Evolutionary conservation across 2,329 filamentous ascomycete species (phyloP).

Genomic region (Purpureocillium takamizusanense): DNA sequence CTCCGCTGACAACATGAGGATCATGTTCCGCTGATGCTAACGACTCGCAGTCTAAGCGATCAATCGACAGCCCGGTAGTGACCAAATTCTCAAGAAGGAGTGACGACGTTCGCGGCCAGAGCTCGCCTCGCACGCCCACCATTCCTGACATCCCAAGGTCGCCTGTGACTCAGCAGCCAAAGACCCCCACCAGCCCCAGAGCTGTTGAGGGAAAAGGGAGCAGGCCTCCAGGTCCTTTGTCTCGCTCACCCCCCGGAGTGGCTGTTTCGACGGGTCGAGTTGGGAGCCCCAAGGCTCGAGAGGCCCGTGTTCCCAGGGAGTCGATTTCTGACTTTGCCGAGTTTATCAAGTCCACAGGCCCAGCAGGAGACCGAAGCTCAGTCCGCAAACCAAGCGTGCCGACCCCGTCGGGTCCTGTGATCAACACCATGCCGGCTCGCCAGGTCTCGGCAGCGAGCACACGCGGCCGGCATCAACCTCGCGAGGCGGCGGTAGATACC

Average conservation of each 20-base stretch:
- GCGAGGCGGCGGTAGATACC: slow-evolving; percentile 56
- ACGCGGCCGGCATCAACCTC: slow-evolving; percentile 55
- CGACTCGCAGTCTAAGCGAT: slow-evolving; percentile 26
- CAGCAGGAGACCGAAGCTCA: slow-evolving; percentile 37
- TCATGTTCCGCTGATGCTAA: slow-evolving; percentile 7
- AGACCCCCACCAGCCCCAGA: slow-evolving; percentile 3
- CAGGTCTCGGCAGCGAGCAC: slow-evolving; percentile 29
- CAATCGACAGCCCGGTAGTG: slow-evolving; percentile 31
- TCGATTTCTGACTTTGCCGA: slow-evolving; percentile 78
- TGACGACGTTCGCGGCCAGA: slow-evolving; percentile 33
- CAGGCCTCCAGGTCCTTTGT: slow-evolving; percentile 10
- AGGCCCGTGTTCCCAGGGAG: slow-evolving; percentile 61
- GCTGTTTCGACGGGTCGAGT: slow-evolving; percentile 11
- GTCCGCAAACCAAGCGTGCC: slow-evolving; percentile 25
- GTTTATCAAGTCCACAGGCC: slow-evolving; percentile 80
- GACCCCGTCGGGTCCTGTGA: slow-evolving; percentile 14
- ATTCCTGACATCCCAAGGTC: slow-evolving; percentile 25
- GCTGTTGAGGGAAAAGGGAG: slow-evolving; percentile 5
- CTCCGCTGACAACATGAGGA: too few species aligned
- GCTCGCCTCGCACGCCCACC: slow-evolving; percentile 39
- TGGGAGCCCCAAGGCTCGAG: slow-evolving; percentile 44
- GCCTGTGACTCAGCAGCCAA: slow-evolving; percentile 8
- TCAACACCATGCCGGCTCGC: slow-evolving; percentile 28
- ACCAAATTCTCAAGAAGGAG: slow-evolving; percentile 33
- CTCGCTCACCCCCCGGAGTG: slow-evolving; percentile 12